Evolutionary conservation across 768 basidiomycete species (phyloP).

Genomic region (Lentinus brumalis): DNA sequence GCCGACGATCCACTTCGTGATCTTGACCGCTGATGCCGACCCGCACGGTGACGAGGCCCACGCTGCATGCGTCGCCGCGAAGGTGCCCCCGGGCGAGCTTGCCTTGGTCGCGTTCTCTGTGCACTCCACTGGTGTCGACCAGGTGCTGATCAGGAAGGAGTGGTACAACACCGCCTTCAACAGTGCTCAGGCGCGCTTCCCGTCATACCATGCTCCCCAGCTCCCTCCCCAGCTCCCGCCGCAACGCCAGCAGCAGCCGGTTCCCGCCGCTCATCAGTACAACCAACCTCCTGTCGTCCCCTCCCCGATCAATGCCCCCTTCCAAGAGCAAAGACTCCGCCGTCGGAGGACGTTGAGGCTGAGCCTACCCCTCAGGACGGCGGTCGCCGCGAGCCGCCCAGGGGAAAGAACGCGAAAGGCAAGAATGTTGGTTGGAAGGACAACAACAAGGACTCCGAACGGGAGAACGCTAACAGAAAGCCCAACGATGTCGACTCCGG

Average conservation of each 20-base stretch:
- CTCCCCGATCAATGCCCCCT: slow-evolving; percentile 21
- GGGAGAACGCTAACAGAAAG: slow-evolving; percentile 46
- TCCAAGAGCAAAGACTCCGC: slow-evolving; percentile 61
- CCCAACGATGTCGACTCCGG: slow-evolving; percentile 26
- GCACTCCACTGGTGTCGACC: slow-evolving; percentile 88
- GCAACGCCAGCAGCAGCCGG: slow-evolving; percentile 15
- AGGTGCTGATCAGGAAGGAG: slow-evolving; percentile 82
- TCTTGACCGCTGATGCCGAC: slow-evolving; percentile 82
- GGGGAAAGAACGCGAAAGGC: slow-evolving; percentile 49
- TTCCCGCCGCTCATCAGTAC: slow-evolving; percentile 4
- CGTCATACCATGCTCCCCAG: slow-evolving; percentile 36
- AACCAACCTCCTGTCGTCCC: slow-evolving; percentile 22
- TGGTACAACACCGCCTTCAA: slow-evolving; percentile 76
- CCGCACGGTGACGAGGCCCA: slow-evolving; percentile 81
- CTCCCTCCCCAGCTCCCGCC: slow-evolving; percentile 23
- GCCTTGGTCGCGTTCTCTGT: slow-evolving; percentile 87
- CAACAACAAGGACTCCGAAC: slow-evolving; percentile 44
- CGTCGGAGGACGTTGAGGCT: slow-evolving; percentile 73
- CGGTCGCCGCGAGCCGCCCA: slow-evolving; percentile 47
- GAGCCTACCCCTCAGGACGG: slow-evolving; percentile 63
- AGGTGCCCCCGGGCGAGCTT: slow-evolving; percentile 72
- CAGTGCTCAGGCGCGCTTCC: slow-evolving; percentile 62
- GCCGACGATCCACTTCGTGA: slow-evolving; percentile 87
- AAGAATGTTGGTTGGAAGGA: slow-evolving; percentile 68
- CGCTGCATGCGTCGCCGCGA: slow-evolving; percentile 82